These are phyloP conservation scores for Arctium lappa DNA, from an alignment of 129 eudicot species.

Conservation along the genomic window DNA sequence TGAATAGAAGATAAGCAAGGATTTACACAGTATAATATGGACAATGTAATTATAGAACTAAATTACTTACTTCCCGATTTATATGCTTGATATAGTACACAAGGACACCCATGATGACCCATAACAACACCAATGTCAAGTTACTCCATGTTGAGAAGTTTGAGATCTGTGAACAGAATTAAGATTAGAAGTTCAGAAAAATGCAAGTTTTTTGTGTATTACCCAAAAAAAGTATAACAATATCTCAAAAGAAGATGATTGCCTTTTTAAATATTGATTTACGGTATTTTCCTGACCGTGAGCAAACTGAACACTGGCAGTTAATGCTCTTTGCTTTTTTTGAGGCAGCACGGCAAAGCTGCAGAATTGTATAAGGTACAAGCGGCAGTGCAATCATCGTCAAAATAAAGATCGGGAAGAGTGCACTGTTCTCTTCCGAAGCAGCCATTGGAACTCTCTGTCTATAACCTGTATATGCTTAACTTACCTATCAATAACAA, in stretches of 20 bases:
- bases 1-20: not conserved
- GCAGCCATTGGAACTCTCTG: constrained; percentile 58
- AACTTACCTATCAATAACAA: constrained; percentile 37
- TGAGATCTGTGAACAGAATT: constrained; percentile 47
- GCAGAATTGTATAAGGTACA: constrained; percentile 83
- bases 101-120: constrained; percentile 71
- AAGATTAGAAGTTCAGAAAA: not conserved
- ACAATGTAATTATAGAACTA: not conserved
- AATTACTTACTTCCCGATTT: constrained; percentile 66
- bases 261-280: constrained; percentile 68
- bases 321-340: constrained; percentile 68
- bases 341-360: constrained; percentile 77
- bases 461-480: constrained; percentile 4
- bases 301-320: constrained; percentile 78
- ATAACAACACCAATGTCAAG: constrained; percentile 73
- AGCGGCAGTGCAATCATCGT: constrained; percentile 84
- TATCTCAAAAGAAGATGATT: constrained; percentile 10
- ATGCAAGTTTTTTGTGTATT: not conserved
- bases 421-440: constrained; percentile 74
- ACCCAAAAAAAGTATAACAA: not conserved
- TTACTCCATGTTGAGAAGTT: constrained; percentile 76
- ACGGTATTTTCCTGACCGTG: constrained; percentile 77
- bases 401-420: constrained; percentile 90
- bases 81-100: constrained; percentile 69
- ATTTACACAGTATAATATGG: not conserved